Percentiles rank a stretch among this genome's conserved stretches.
Evolutionary conservation across 352 stramenopile species (phyloP).

Genomic region (Phytophthora aleatoria): DNA sequence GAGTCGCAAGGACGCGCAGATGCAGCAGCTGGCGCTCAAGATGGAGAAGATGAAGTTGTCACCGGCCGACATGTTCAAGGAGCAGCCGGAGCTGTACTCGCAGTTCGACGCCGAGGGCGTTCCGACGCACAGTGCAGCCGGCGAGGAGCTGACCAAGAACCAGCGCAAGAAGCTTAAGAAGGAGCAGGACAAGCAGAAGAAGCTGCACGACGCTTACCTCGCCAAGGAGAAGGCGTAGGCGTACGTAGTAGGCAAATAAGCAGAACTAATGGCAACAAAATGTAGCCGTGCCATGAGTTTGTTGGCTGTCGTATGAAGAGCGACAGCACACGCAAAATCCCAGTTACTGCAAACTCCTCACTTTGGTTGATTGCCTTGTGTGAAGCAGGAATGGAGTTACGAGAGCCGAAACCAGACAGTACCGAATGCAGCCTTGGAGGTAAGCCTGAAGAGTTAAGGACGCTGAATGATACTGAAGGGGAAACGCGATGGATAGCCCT

Average conservation of each 20-base stretch:
- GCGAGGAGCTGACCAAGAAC: conserved; percentile 75
- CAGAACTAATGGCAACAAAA: neutral
- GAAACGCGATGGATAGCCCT: too few species aligned
- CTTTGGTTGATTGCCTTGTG: too few species aligned
- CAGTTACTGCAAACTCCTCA: too few species aligned
- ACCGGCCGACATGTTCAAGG: conserved; percentile 82
- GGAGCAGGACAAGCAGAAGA: conserved; percentile 90
- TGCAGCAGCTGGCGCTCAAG: conserved; percentile 89
- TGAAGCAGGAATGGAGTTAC: too few species aligned
- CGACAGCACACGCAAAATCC: too few species aligned
- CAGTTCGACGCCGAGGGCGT: conserved; percentile 73
- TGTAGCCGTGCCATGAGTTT: neutral
- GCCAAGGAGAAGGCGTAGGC: conserved; percentile 33
- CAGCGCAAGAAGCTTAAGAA: conserved; percentile 90
- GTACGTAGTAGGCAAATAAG: neutral
- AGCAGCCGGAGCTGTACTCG: conserved; percentile 69
- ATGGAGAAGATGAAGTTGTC: conserved; percentile 93
- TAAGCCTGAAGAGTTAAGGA: too few species aligned
- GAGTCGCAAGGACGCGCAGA: conserved; percentile 87
- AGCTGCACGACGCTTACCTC: conserved; percentile 75
- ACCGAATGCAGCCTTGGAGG: too few species aligned
- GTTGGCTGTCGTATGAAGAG: too few species aligned
- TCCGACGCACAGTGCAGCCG: conserved; percentile 73
- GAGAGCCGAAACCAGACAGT: too few species aligned
- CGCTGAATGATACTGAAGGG: too few species aligned